Evolutionary conservation across 805 yeast genomes (phyloP).

Genomic region (Candida ortonii): DNA sequence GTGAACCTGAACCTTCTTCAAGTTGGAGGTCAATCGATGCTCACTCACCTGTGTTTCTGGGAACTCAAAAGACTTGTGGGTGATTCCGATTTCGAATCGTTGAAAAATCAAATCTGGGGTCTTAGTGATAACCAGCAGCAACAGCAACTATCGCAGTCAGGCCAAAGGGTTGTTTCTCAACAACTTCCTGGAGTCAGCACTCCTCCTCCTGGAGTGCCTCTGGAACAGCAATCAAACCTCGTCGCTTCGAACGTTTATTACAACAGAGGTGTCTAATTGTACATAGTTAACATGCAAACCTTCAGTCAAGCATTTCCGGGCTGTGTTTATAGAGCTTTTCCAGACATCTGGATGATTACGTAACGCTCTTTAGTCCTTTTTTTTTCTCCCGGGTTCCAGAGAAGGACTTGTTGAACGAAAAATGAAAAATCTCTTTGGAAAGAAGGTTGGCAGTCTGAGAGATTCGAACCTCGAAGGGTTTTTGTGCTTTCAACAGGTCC

Average conservation of each 20-base stretch:
- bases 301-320: too few species aligned
- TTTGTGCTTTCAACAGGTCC: too few species aligned
- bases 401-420: too few species aligned
- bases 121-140: slow-evolving; percentile 22
- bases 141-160: slow-evolving; percentile 4
- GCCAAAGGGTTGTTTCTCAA: slow-evolving; percentile 5
- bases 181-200: slow-evolving; percentile 12
- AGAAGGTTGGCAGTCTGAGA: too few species aligned
- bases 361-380: too few species aligned
- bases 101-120: slow-evolving; percentile 33
- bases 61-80: slow-evolving; percentile 41
- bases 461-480: too few species aligned
- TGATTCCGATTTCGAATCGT: slow-evolving; percentile 16
- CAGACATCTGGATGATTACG: too few species aligned
- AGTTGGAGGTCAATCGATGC: slow-evolving; percentile 61
- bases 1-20: slow-evolving; percentile 47
- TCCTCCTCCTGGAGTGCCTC: slow-evolving; percentile 19
- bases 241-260: slow-evolving; percentile 26
- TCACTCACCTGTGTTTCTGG: slow-evolving; percentile 63
- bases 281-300: too few species aligned
- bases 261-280: slow-evolving; percentile 11
- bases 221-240: slow-evolving; percentile 20
- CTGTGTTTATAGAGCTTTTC: too few species aligned
- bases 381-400: too few species aligned
- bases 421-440: too few species aligned